A percentile compares a stretch with the other conserved stretches of the same genome.
These are phyloP conservation scores for Rhododendron simsii DNA, from an alignment of 148 eudicot genomes.

Conservation along the genomic window DNA sequence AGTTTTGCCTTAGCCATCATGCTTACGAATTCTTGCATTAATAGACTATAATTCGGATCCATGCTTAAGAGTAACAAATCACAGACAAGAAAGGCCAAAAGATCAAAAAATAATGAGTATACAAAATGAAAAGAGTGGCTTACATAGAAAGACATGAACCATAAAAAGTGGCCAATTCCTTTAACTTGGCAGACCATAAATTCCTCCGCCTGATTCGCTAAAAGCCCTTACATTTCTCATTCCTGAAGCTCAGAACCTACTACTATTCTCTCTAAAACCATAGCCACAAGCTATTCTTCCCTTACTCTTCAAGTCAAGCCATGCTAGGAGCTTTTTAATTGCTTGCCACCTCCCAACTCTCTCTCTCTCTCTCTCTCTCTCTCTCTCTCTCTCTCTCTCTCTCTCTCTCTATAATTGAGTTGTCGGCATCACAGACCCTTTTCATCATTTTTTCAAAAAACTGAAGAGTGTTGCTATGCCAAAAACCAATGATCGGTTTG, in stretches of 20 bases:
- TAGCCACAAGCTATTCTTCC: slow-evolving; percentile 77
- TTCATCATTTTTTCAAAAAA: neutral
- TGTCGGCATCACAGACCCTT: neutral
- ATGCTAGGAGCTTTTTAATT: neutral
- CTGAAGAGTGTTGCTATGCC: slow-evolving; percentile 19
- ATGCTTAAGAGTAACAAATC: neutral
- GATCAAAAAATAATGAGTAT: neutral
- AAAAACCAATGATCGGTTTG: slow-evolving; percentile 26
- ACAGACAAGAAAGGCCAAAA: neutral
- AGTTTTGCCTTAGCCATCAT: neutral
- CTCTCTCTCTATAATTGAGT: neutral
- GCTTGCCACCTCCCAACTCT: neutral
- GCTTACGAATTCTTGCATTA: neutral
- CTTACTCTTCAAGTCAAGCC: slow-evolving; percentile 42
- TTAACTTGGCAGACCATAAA: slow-evolving; percentile 8
- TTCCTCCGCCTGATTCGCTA: slow-evolving; percentile 3
- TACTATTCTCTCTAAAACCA: slow-evolving; percentile 28
- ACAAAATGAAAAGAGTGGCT: slow-evolving; percentile 1
- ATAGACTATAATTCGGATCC: neutral
- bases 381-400: neutral
- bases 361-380: slow-evolving; percentile 6
- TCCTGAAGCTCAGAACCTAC: slow-evolving; percentile 4
- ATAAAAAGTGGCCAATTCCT: neutral
- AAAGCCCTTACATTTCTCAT: slow-evolving; percentile 14
- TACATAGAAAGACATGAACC: slow-evolving; percentile 14